Evolutionary conservation across 768 basidiomycete genomes (phyloP).

Genomic region (Lactarius indigo): DNA sequence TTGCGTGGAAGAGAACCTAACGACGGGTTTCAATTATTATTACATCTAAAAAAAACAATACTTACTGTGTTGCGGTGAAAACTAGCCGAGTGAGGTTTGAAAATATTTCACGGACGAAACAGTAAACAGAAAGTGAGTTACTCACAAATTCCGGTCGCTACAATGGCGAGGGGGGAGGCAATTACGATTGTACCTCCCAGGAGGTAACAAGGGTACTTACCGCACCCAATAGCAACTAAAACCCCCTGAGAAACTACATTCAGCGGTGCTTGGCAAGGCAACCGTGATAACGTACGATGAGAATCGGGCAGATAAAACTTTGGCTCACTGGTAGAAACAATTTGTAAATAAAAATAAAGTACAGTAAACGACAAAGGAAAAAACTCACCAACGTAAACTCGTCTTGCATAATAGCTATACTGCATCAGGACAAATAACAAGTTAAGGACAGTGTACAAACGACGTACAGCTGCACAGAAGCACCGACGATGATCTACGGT

Average conservation of each 20-base stretch:
- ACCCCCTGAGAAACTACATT: neutral
- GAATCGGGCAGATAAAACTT: neutral
- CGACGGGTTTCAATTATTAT: neutral
- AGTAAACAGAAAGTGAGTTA: neutral
- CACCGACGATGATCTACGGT: too few relatives aligned
- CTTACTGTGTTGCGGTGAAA: neutral
- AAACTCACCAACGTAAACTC: neutral
- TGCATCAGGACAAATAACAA: neutral
- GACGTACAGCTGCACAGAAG: neutral
- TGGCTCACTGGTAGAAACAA: neutral
- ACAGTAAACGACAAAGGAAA: neutral
- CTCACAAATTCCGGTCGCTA: neutral
- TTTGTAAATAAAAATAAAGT: neutral
- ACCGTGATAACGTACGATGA: neutral
- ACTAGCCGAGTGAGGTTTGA: neutral
- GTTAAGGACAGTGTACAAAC: neutral
- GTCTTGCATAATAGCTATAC: neutral
- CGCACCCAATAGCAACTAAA: neutral
- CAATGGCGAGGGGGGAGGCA: neutral
- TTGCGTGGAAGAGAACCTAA: neutral
- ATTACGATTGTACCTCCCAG: neutral
- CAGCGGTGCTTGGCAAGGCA: neutral
- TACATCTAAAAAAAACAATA: neutral
- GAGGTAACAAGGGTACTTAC: neutral
- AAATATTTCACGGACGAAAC: neutral